Evolutionary conservation across 1,284 basidiomycete species (phyloP), one percentile per base, ranked within the genome.

Genomic region (Ceratobasidium sp.): DNA sequence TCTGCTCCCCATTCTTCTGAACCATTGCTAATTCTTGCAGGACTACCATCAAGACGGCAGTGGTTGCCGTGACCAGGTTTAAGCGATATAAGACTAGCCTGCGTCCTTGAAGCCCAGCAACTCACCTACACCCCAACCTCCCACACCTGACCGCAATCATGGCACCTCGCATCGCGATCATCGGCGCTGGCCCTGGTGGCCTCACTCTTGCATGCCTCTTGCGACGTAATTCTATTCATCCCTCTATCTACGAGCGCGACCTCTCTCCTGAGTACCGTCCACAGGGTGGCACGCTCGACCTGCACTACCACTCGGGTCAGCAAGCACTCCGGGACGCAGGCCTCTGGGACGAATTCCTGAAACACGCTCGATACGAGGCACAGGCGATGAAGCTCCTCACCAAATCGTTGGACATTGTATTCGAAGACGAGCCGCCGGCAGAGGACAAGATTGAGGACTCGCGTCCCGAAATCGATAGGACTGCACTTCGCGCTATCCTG

Each of bases 211-310:
- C 83, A 22, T 79, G 80, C 16, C 80, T 83, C 54, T 80, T 85
- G 19, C 79, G 80, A 29, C 78, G 77, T 16, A 74, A 81, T 62
- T 46, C 74, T 11, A 80, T 84, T 61, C 76, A 79, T 0, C 76
- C 76, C 9, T 80, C 78, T 7, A 68, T 85, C 53, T 84, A 81
- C 74, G 84, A 84, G 76, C 78, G 79, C 13, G 83, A 85, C 43
- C 54, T 76, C 13, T 81, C 79, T 9, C 66, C 77, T 7, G 56
- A 76, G 43, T 69, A 79, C 16, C 81, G 84, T 27, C 75, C 76
- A 9, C 83, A 84, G 72, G 84, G 84, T 22, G 84, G 84, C 11
- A 79, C 81, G 11, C 81, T 85, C 37, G 84, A 85, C 77, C 74
- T 85, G 34, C 83, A 85, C 76, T 69, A 76, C 1, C 79, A 80